phyloP scores from a whole-genome alignment of 1,139 yeast genomes.

The Yamadazyma buinensis region DNA sequence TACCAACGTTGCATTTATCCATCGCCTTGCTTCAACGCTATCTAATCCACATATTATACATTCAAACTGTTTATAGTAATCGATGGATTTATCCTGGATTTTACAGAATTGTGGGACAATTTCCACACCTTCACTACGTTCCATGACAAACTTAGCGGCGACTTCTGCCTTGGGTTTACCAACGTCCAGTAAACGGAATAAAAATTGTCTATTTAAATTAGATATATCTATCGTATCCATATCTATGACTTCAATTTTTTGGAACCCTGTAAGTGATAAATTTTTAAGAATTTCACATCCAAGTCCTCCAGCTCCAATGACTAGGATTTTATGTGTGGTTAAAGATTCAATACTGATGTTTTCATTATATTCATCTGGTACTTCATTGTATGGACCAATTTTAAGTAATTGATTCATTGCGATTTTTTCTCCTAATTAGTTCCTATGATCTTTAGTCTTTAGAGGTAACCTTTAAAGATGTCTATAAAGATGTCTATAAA shows the following conservation, averaged over 20 bases:
- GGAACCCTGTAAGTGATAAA: conserved; percentile 74
- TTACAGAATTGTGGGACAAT: conserved; percentile 60
- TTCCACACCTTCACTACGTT: conserved; percentile 21
- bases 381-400: conserved; percentile 43
- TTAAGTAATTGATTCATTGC: conserved; percentile 17
- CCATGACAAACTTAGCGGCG: conserved; percentile 65
- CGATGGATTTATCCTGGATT: conserved; percentile 67
- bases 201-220: conserved; percentile 84
- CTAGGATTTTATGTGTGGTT: conserved; percentile 35
- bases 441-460: background rate
- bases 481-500: too few species aligned
- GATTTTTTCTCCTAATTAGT: background rate
- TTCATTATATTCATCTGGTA: conserved; percentile 31
- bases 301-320: conserved; percentile 92
- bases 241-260: conserved; percentile 76
- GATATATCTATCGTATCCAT: conserved; percentile 94
- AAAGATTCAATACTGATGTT: conserved; percentile 26
- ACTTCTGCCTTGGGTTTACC: conserved; percentile 79
- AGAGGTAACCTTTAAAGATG: background rate
- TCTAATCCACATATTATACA: conserved; percentile 87
- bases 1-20: conserved; percentile 80
- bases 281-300: conserved; percentile 93
- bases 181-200: conserved; percentile 69
- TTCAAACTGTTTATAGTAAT: conserved; percentile 66
- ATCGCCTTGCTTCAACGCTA: conserved; percentile 84